A percentile compares a stretch with the other conserved stretches of the same genome.
Conservation (phyloP, 352 stramenopile genomes). For the Pythium rhizo-oryzae region DNA sequence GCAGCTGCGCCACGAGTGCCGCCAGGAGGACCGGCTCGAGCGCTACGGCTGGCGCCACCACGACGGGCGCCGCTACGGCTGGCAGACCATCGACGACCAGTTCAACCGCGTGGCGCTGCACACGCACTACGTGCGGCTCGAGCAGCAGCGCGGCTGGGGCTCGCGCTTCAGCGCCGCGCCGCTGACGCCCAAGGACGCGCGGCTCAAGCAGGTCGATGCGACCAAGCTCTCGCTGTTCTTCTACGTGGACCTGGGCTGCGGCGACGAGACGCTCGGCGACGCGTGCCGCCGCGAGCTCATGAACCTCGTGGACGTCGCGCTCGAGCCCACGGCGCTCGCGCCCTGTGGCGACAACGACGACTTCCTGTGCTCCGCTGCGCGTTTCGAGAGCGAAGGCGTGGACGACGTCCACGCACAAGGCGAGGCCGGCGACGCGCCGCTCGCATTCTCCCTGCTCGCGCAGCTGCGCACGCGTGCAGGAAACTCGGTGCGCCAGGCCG, state of each 20-base stretch:
- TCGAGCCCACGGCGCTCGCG: constrained; percentile 32
- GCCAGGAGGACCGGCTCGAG: constrained; percentile 75
- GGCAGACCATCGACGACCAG: constrained; percentile 72
- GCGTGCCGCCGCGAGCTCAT: constrained; percentile 54
- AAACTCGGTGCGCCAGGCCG: constrained; percentile 30
- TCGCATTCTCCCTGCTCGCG: constrained; percentile 53
- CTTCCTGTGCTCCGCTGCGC: constrained; percentile 39
- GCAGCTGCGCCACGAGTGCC: constrained; percentile 74
- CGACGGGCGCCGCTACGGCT: constrained; percentile 61
- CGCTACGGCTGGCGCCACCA: constrained; percentile 84
- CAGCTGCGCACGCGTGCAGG: constrained; percentile 46
- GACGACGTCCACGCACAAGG: constrained; percentile 1
- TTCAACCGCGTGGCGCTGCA: constrained; percentile 68
- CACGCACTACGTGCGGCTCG: constrained; percentile 61
- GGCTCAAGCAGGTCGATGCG: constrained; percentile 35
- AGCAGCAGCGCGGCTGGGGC: constrained; percentile 47
- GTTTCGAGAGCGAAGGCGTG: constrained; percentile 44
- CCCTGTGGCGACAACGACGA: constrained; percentile 20
- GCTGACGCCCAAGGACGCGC: constrained; percentile 50
- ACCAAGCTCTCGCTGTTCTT: constrained; percentile 83
- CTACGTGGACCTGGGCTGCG: constrained; percentile 77
- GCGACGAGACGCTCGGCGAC: constrained; percentile 59
- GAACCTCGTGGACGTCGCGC: constrained; percentile 51
- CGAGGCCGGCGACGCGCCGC: constrained; percentile 21
- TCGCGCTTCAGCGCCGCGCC: constrained; percentile 43